Evolutionary conservation across 768 basidiomycete genomes (phyloP), one percentile per base, ranked within the genome.

Genomic region (Suillus plorans): DNA sequence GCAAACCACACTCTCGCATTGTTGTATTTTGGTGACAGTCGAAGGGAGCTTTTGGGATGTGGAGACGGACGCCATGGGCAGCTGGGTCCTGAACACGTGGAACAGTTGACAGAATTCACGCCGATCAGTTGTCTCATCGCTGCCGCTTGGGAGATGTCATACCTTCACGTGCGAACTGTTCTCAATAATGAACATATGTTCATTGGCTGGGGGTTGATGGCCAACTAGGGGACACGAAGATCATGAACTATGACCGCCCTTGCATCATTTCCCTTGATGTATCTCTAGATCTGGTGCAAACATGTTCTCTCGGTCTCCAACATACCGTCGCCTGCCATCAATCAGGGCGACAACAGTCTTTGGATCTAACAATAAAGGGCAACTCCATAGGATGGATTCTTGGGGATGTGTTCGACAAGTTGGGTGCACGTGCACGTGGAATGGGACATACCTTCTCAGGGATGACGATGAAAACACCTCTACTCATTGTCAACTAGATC

Each of bases 1-100:
- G 89, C 92, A 2, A 94, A 92, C 67, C 94, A 97, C 70, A 89
- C 94, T 0, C 73, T 97, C 0, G 72, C 88, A 9, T 81, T 97
- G 16, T 72, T 92, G 14, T 70, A 76, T 20, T 78, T 80, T 64
- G 37, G 61, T 8, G 64, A 67, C 18, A 73, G 71, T 13, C 66
- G 60, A 1, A 72, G 67, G 13, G 81, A 85, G 60, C 73, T 96
- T 6, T 92, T 91, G 87, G 92, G 88, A 0, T 85, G 85, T 63
- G 95, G 95, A 4, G 89, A 91, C 64, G 89, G 89, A 25, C 72
- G 78, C 2, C 77, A 76, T 58, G 91, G 92, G 0, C 95, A 97
- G 69, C 85, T 95, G 1, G 93, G 92, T 7, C 78, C 75, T 0
- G 70, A 70, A 8, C 80, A 79, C 60, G 69, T 64, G 49, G n/a